Percentiles rank a stretch among this genome's conserved stretches.
These are phyloP conservation scores for Pholiota microspora DNA, from an alignment of 768 basidiomycete genomes.

Conservation along the genomic window DNA sequence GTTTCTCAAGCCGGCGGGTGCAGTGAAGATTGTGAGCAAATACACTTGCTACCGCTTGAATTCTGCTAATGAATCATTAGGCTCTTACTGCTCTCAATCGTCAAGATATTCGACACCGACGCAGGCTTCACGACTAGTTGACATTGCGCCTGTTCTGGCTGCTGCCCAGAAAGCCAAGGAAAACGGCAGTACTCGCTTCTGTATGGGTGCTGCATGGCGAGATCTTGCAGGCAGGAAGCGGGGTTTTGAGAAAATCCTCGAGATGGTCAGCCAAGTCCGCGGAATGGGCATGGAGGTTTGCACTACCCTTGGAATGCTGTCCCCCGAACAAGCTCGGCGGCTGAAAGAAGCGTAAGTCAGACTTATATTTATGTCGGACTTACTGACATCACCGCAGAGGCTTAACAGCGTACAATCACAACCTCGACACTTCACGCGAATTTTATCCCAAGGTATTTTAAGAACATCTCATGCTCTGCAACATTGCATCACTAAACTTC, in stretches of 20 bases:
- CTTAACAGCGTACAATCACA: constrained; percentile 97
- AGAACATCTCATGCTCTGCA: background rate
- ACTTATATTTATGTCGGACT: constrained; percentile 1
- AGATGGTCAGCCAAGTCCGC: constrained; percentile 89
- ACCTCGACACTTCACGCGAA: constrained; percentile 96
- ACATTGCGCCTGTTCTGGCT: constrained; percentile 88
- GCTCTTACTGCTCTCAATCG: constrained; percentile 97
- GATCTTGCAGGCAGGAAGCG: constrained; percentile 90
- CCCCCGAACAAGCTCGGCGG: constrained; percentile 86
- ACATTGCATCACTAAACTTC: background rate
- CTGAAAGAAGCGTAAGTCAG: constrained; percentile 85
- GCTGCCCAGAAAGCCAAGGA: constrained; percentile 93
- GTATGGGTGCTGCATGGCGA: constrained; percentile 99
- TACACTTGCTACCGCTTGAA: background rate
- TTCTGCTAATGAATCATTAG: constrained; percentile 32
- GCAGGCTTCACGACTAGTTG: constrained; percentile 82
- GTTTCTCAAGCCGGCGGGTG: constrained; percentile 80
- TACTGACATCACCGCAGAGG: constrained; percentile 48
- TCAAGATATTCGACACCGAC: constrained; percentile 90
- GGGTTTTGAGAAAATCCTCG: constrained; percentile 89
- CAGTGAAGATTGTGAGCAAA: constrained; percentile 82
- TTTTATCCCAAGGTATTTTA: constrained; percentile 81
- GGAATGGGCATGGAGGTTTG: constrained; percentile 99
- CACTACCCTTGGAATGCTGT: constrained; percentile 96
- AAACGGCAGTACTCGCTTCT: constrained; percentile 96